Evolutionary conservation across 164 flowering plant genomes (phyloP).

Genomic region (Houttuynia cordata): DNA sequence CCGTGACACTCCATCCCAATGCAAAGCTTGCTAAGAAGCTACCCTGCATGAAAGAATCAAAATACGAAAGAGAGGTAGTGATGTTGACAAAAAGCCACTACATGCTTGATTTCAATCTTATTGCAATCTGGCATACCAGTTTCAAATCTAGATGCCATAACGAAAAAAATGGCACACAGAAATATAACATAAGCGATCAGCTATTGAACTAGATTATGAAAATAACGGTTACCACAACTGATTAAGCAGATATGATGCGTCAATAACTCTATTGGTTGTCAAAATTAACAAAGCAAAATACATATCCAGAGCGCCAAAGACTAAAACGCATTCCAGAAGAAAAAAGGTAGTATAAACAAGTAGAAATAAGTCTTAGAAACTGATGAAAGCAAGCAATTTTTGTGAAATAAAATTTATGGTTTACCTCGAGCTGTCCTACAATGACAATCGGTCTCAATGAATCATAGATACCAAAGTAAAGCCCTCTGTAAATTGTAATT

Average conservation of each 20-base stretch:
- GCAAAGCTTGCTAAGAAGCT: slow-evolving; percentile 80
- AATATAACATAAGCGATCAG: too few relatives aligned
- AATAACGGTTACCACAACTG: neutral
- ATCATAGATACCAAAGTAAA: slow-evolving; percentile 96
- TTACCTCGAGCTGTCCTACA: slow-evolving; percentile 82
- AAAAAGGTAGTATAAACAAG: too few relatives aligned
- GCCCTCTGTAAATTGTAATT: slow-evolving; percentile 81
- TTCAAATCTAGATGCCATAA: too few relatives aligned
- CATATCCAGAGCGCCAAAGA: neutral
- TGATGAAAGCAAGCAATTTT: neutral
- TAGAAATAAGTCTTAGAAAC: too few relatives aligned
- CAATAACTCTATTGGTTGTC: neutral
- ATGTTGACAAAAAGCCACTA: neutral
- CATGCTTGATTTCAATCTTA: too few relatives aligned
- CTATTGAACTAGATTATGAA: too few relatives aligned
- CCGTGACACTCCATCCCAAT: slow-evolving; percentile 88
- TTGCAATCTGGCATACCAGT: neutral
- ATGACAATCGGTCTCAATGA: slow-evolving; percentile 80
- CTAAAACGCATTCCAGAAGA: neutral
- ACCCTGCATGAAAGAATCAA: slow-evolving; percentile 39
- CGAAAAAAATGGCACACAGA: too few relatives aligned
- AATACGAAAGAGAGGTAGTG: neutral
- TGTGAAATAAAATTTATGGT: neutral
- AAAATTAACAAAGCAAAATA: neutral
- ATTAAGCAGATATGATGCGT: neutral